These are phyloP conservation scores for Hypoxylon rickii DNA, from an alignment of 495 filamentous ascomycete genomes.

Conservation along the genomic window DNA sequence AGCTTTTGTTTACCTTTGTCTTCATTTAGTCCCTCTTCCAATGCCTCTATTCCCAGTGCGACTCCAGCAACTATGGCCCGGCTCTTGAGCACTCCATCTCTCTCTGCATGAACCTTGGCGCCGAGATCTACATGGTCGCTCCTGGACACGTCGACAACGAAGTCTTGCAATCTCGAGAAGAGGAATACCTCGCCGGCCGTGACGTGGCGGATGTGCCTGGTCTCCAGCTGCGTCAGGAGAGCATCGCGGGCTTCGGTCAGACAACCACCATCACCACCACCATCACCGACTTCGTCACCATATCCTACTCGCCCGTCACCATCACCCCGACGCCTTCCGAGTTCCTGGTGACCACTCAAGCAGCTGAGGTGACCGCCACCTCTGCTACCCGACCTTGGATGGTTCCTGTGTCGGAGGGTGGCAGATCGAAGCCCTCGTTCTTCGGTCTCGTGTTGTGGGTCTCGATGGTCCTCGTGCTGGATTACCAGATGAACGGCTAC, in stretches of 20 bases:
- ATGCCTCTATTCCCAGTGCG: slow-evolving; percentile 39
- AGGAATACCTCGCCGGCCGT: slow-evolving; percentile 41
- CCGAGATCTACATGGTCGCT: slow-evolving; percentile 38
- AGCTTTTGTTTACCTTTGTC: neutral
- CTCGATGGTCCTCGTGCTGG: slow-evolving; percentile 28
- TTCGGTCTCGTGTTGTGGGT: slow-evolving; percentile 36
- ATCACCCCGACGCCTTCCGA: slow-evolving; percentile 11
- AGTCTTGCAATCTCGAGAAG: slow-evolving; percentile 38
- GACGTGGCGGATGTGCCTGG: slow-evolving; percentile 33
- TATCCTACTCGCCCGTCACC: slow-evolving; percentile 21
- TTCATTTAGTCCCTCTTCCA: slow-evolving; percentile 33
- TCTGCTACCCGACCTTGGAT: slow-evolving; percentile 34
- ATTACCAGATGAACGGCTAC: slow-evolving; percentile 34
- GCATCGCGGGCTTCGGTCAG: slow-evolving; percentile 7
- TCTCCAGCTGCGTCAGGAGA: slow-evolving; percentile 35
- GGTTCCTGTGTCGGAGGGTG: slow-evolving; percentile 24
- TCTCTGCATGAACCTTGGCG: slow-evolving; percentile 35
- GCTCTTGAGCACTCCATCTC: slow-evolving; percentile 35
- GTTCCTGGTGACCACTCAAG: slow-evolving; percentile 14
- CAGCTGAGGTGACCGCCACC: slow-evolving; percentile 19
- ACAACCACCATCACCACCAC: slow-evolving; percentile 30
- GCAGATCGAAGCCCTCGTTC: slow-evolving; percentile 23
- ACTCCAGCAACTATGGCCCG: slow-evolving; percentile 32
- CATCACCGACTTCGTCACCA: slow-evolving; percentile 28
- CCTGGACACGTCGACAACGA: slow-evolving; percentile 36